phyloP scores from a whole-genome alignment of 768 basidiomycete species.

The Russula brevipes region DNA sequence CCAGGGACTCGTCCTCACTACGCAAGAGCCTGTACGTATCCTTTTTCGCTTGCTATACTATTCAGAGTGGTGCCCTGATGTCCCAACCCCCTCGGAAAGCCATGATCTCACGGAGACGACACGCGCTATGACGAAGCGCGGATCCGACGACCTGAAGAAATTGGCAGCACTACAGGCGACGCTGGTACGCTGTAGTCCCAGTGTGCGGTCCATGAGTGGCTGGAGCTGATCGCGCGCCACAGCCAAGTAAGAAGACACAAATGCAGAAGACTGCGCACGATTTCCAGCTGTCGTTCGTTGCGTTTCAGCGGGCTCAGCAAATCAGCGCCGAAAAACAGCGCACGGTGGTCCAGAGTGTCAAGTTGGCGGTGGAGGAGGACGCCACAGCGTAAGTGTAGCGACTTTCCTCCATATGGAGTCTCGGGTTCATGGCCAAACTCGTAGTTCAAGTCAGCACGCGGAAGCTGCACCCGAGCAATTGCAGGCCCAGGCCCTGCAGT shows the following conservation, averaged over 20 bases:
- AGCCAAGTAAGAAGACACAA: conserved; percentile 78
- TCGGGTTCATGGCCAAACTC: not conserved
- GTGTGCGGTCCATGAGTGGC: not conserved
- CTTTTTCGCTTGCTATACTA: not conserved
- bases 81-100: conserved; percentile 37
- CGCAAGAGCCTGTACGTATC: conserved; percentile 79
- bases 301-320: conserved; percentile 90
- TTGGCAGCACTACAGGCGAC: conserved; percentile 62
- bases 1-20: conserved; percentile 69
- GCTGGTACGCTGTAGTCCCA: conserved; percentile 42
- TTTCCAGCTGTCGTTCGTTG: conserved; percentile 80
- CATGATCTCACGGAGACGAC: conserved; percentile 95
- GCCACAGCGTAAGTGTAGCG: conserved; percentile 32
- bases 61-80: not conserved
- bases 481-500: conserved; percentile 65
- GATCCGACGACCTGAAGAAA: conserved; percentile 89
- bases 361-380: conserved; percentile 77
- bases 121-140: conserved; percentile 89
- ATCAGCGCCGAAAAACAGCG: conserved; percentile 86
- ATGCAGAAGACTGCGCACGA: conserved; percentile 93
- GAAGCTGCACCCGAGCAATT: conserved; percentile 51
- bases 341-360: conserved; percentile 82
- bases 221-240: not conserved
- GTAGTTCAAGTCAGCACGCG: conserved; percentile 16
- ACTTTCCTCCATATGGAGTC: not conserved